Percentiles rank a stretch among this genome's conserved stretches.
These are phyloP conservation scores for Leptodermis oblonga DNA, from an alignment of 257 asterid genomes.

Conservation along the genomic window DNA sequence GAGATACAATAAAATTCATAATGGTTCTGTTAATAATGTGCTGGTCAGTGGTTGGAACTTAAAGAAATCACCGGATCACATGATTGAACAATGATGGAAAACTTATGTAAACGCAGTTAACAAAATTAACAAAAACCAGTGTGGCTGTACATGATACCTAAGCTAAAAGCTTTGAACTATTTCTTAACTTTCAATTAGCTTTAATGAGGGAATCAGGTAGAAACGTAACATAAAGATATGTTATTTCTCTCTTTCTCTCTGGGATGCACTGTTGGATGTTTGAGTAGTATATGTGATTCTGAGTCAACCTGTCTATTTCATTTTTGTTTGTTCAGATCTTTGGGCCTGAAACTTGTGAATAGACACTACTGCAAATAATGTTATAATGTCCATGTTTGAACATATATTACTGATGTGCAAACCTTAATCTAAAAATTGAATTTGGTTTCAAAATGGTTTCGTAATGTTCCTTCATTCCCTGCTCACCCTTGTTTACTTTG, in stretches of 20 bases:
- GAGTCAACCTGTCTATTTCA: not conserved
- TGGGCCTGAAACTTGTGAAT: not conserved
- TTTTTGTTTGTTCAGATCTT: not conserved
- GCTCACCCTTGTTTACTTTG: not conserved
- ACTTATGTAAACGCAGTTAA: not conserved
- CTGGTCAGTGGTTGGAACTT: not conserved
- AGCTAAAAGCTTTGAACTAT: not conserved
- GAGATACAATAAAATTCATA: not conserved
- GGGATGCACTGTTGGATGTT: not conserved
- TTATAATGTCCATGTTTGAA: not conserved
- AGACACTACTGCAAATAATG: not conserved
- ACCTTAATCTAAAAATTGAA: not conserved
- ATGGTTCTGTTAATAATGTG: not conserved
- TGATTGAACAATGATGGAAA: not conserved
- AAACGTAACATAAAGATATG: not conserved
- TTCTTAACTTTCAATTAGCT: not conserved
- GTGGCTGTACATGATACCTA: not conserved
- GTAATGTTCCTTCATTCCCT: not conserved
- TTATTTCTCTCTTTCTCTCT: not conserved
- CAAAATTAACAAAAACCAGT: not conserved
- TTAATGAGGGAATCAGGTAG: not conserved
- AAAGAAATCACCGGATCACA: constrained; percentile 3
- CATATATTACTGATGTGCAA: not conserved
- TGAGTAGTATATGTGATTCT: not conserved
- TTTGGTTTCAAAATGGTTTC: not conserved